Evolutionary conservation across 257 asterid genomes (phyloP).

Genomic region (Hygrophila difformis): DNA sequence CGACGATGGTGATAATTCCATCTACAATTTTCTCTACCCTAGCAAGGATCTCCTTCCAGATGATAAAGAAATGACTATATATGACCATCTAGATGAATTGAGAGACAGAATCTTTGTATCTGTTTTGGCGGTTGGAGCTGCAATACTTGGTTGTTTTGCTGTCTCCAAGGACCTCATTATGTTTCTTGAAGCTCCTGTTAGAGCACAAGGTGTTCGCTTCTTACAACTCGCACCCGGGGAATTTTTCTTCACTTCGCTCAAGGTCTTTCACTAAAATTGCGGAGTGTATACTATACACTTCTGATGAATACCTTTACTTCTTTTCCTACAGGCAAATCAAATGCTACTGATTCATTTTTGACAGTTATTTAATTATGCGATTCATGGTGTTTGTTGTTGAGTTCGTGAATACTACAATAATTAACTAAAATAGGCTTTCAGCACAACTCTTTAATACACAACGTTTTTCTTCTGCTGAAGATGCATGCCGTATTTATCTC

Average conservation of each 20-base stretch:
- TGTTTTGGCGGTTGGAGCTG: constrained; percentile 86
- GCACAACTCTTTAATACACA: too few species aligned
- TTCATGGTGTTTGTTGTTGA: too few species aligned
- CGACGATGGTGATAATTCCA: constrained; percentile 38
- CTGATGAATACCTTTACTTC: too few species aligned
- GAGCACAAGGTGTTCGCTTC: constrained; percentile 85
- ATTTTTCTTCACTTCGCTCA: constrained; percentile 89
- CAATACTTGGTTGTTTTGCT: constrained; percentile 78
- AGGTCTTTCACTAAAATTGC: too few species aligned
- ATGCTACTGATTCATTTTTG: too few species aligned
- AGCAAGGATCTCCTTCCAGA: constrained; percentile 91
- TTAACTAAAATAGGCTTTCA: too few species aligned
- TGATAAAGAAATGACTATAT: constrained; percentile 92
- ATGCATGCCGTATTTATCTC: neutral
- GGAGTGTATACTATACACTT: too few species aligned
- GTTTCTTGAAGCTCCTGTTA: constrained; percentile 93
- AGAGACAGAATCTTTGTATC: constrained; percentile 73
- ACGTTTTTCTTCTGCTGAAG: too few species aligned
- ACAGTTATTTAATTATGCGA: too few species aligned
- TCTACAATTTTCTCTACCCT: constrained; percentile 85
- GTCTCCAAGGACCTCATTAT: constrained; percentile 83
- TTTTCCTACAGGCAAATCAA: too few species aligned
- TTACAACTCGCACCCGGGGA: constrained; percentile 97
- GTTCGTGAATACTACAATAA: too few species aligned
- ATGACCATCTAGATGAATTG: constrained; percentile 91